A percentile compares a stretch with the other conserved stretches of the same genome.
These are phyloP conservation scores for Leishmania turanica DNA, from an alignment of 208 protist species.

Conservation along the genomic window DNA sequence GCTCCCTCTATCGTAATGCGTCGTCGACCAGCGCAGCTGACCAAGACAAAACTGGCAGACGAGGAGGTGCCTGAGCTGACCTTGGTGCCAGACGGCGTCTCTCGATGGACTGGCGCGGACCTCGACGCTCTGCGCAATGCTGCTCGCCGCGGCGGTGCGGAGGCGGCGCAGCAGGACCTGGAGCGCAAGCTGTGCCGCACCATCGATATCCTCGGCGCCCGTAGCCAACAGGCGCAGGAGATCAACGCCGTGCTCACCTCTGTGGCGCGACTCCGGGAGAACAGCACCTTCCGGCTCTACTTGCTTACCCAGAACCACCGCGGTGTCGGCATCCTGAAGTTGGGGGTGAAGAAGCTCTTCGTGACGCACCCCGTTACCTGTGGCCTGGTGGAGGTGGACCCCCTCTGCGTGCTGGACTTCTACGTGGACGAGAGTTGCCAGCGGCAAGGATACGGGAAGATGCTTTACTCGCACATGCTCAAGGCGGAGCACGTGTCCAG, in stretches of 20 bases:
- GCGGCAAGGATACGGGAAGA: conserved; percentile 79
- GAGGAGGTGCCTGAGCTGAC: conserved; percentile 31
- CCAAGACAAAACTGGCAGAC: conserved; percentile 7
- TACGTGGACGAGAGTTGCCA: conserved; percentile 91
- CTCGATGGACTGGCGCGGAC: conserved; percentile 50
- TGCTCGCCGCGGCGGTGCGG: conserved; percentile 11
- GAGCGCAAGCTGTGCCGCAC: conserved; percentile 50
- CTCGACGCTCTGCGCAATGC: conserved; percentile 39
- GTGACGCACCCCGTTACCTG: conserved; percentile 53
- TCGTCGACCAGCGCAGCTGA: neutral
- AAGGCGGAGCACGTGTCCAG: conserved; percentile 18
- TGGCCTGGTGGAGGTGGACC: conserved; percentile 85
- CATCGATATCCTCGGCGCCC: conserved; percentile 79
- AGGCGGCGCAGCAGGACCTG: conserved; percentile 22
- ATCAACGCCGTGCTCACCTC: conserved; percentile 68
- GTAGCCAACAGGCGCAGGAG: conserved; percentile 61
- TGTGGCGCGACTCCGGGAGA: conserved; percentile 58
- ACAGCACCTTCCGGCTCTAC: conserved; percentile 65
- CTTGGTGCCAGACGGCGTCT: conserved; percentile 58
- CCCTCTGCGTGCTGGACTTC: conserved; percentile 94
- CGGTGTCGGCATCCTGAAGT: conserved; percentile 90
- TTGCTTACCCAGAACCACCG: conserved; percentile 48
- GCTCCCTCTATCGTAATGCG: conserved; percentile 8
- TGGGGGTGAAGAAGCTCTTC: conserved; percentile 92
- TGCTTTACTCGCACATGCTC: conserved; percentile 85